Evolutionary conservation across 768 basidiomycete genomes (phyloP).

Genomic region (Nevesoporus exiguus): DNA sequence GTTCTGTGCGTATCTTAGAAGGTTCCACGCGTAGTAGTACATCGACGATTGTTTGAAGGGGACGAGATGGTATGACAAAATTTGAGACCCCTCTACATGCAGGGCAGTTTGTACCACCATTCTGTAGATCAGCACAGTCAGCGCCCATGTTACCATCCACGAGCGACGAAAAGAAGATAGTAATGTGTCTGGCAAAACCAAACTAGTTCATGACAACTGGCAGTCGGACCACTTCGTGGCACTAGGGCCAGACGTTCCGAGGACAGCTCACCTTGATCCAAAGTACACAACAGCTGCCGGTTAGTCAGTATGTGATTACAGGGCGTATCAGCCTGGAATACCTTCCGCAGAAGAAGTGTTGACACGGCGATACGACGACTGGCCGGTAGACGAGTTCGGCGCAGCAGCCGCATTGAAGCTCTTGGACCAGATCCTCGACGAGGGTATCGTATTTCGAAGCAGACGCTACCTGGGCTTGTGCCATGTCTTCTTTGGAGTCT

Average conservation of each 20-base stretch:
- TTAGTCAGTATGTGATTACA: slow-evolving; percentile 41
- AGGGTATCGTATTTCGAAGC: slow-evolving; percentile 33
- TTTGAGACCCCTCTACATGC: slow-evolving; percentile 72
- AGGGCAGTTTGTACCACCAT: slow-evolving; percentile 82
- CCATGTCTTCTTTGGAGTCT: slow-evolving; percentile 27
- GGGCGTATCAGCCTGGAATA: slow-evolving; percentile 29
- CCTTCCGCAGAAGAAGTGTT: slow-evolving; percentile 93
- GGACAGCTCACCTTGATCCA: slow-evolving; percentile 74
- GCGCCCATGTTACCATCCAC: not conserved
- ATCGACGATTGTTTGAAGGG: slow-evolving; percentile 70
- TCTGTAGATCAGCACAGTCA: slow-evolving; percentile 42
- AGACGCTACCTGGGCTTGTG: slow-evolving; percentile 12
- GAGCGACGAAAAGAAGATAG: not conserved
- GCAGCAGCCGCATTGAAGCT: slow-evolving; percentile 85
- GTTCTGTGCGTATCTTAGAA: slow-evolving; percentile 58
- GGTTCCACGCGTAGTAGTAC: slow-evolving; percentile 69
- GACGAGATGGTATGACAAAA: slow-evolving; percentile 67
- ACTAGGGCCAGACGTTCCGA: not conserved
- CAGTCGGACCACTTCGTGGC: slow-evolving; percentile 1
- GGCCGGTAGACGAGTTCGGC: slow-evolving; percentile 78
- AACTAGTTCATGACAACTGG: not conserved
- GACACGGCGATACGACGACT: slow-evolving; percentile 79
- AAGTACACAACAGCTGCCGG: slow-evolving; percentile 66
- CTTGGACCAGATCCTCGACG: slow-evolving; percentile 62
- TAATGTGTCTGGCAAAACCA: not conserved